Conservation (phyloP, 345 rosid species). For the Ailanthus altissimus region DNA sequence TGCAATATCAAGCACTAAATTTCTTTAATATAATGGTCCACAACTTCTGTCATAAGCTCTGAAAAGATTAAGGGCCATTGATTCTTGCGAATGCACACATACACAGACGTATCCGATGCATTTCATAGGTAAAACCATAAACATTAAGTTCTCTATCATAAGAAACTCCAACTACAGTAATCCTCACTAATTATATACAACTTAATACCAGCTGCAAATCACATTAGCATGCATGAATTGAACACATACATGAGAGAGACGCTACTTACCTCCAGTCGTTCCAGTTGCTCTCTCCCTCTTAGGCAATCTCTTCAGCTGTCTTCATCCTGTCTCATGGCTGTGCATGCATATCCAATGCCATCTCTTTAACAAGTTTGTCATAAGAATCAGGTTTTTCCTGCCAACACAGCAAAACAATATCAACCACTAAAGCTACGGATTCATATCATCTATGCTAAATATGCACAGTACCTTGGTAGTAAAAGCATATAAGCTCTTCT, state of each 20-base stretch:
- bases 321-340: slow-evolving; percentile 82
- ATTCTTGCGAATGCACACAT: not conserved
- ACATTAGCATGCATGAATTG: not conserved
- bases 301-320: slow-evolving; percentile 98
- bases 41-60: no score
- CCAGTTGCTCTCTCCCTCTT: slow-evolving; percentile 77
- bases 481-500: not conserved
- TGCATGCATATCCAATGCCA: slow-evolving; percentile 75
- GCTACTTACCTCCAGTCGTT: slow-evolving; percentile 69
- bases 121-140: not conserved
- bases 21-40: not conserved
- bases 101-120: not conserved
- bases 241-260: not conserved
- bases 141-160: not conserved
- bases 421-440: slow-evolving; percentile 4
- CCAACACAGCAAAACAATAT: slow-evolving; percentile 11
- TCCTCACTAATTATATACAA: not conserved
- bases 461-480: not conserved
- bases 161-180: not conserved
- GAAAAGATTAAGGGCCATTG: not conserved
- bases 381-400: slow-evolving; percentile 63
- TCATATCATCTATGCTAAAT: not conserved
- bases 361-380: slow-evolving; percentile 50
- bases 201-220: not conserved
- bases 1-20: not conserved